Base-by-base conservation (phyloP, 2,329 filamentous ascomycete species). In the Zymoseptoria crescenta region DNA sequence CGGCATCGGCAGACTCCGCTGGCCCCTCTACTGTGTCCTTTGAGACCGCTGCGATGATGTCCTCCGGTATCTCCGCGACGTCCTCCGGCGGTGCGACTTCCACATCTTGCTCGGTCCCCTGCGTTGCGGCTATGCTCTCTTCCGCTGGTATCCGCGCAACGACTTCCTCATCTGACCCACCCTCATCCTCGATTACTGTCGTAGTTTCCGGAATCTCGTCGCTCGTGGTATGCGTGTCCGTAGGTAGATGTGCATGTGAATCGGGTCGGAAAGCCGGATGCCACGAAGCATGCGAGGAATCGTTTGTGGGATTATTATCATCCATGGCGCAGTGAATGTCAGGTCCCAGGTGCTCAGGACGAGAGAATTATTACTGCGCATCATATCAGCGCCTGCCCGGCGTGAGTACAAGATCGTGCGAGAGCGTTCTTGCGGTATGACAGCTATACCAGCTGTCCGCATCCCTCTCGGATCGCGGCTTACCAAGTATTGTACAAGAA, bases 211-310 rank as follows among this genome's bases (percentile, higher is more conserved):
- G 2, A 45, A 16, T 45, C 35, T 45, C 35, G 4, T 45, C 35
- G 35, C 35, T 45, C 35, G 35, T 7, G 13, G 2, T 45, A 10
- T 4, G 16, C 35, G 35, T 45, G 7, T 4, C 2, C 2, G 35
- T 16, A 13, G 27, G 56, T 58, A 16, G 60, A 61, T 8, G 50
- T 64, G 55, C 13, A 45, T 45, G 35, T 5, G 60, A 58, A 54
- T 65, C 60, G 24, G 63, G 76, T 67, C 79, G 74, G 61, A 81
- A 70, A 20, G 82, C 81, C 51, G 82, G 81, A 74, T 84, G 80
- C 82, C 82, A 84, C 20, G 77, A 77, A 56, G 76, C 65, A n/a
- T 45, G 35, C 35, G 35, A n/a, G 35, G 35, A 45, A 45, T 10
- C 6, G 35, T 13, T 16, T 7, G 4, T 45, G 35, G 13, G 35